Conservation (phyloP, 140 eudicot species). For the Stevia rebaudiana region DNA sequence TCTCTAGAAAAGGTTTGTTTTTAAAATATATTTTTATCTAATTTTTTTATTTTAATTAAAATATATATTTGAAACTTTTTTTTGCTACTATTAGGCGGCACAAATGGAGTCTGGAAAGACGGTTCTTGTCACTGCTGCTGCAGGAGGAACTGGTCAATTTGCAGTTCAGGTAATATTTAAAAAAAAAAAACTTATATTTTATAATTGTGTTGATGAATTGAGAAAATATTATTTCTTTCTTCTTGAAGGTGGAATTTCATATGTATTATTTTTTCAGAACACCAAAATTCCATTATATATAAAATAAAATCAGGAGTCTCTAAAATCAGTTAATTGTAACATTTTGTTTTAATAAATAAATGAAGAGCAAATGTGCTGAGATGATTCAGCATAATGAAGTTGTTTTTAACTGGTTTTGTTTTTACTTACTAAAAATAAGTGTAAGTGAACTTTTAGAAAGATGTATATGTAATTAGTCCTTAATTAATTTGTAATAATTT, state of each 20-base stretch:
- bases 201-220: not conserved
- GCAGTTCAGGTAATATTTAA: slow-evolving; percentile 73
- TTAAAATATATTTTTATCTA: not conserved
- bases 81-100: slow-evolving; percentile 55
- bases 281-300: not conserved
- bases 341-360: not conserved
- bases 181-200: not conserved
- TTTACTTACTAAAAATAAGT: not conserved
- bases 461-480: not conserved
- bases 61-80: not conserved
- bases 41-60: slow-evolving; percentile 1
- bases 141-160: slow-evolving; percentile 98
- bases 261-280: not conserved
- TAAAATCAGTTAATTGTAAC: not conserved
- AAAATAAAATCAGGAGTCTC: not conserved
- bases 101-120: slow-evolving; percentile 80
- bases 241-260: not conserved
- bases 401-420: not conserved
- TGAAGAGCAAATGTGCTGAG: not conserved
- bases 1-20: slow-evolving; percentile 69
- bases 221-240: not conserved
- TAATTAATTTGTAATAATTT: slow-evolving; percentile 5
- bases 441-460: not conserved
- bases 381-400: not conserved
- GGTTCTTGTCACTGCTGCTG: slow-evolving; percentile 97